Conservation (phyloP, 73 alveolate species). For the Tetrahymena thermophila region DNA sequence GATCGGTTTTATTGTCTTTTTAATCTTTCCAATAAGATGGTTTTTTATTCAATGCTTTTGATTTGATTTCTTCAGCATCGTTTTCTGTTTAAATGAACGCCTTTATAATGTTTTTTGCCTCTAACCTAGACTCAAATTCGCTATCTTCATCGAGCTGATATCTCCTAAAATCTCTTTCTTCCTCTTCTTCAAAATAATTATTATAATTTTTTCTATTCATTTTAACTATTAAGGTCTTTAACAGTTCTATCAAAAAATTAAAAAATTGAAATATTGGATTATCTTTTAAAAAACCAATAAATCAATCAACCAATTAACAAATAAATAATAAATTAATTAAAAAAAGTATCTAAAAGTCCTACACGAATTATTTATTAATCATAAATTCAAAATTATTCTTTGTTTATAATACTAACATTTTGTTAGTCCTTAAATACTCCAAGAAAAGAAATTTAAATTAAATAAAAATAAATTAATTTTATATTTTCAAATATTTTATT, state of each 20-base stretch:
- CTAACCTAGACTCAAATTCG: not conserved
- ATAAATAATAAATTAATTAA: not conserved
- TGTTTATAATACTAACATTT: not conserved
- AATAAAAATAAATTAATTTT: no score
- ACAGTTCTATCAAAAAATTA: not conserved
- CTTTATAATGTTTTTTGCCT: not conserved
- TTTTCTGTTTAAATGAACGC: not conserved
- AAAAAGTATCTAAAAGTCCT: not conserved
- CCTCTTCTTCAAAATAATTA: not conserved
- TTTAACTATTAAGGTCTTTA: not conserved
- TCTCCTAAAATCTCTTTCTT: not conserved
- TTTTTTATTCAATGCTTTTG: not conserved
- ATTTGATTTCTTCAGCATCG: not conserved
- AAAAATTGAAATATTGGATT: not conserved
- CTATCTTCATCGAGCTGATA: not conserved
- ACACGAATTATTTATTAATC: not conserved
- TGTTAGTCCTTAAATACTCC: no score
- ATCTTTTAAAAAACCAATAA: not conserved
- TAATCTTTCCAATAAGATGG: not conserved
- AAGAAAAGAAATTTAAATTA: no score
- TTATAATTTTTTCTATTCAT: not conserved
- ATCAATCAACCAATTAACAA: not conserved
- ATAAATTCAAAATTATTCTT: not conserved
- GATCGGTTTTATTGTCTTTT: not conserved
- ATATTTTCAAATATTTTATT: no score